Evolutionary conservation across 2,329 filamentous ascomycete genomes (phyloP), one percentile per base, ranked within the genome.

Genomic region (Daldinia sp.): DNA sequence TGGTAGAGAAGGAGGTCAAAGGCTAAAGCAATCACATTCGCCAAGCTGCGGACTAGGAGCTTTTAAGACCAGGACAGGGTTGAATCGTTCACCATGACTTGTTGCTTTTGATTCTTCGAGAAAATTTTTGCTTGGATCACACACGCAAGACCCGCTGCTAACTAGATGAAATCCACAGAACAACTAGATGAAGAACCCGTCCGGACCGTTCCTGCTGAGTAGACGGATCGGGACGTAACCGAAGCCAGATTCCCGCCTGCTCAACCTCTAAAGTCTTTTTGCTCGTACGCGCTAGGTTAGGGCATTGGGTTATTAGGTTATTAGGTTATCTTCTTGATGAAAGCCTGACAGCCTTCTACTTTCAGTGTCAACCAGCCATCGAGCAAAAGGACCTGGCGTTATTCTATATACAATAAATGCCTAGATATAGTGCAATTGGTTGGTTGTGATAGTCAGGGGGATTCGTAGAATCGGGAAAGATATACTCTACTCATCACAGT

Each of bases 151-250:
- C 29, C 48, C 43, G 3, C 39, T 37, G 34, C 51, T 35, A 11
- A 49, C 39, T 47, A 60, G n/a, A n/a, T n/a, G n/a, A n/a, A n/a
- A 35, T 50, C 35, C 15, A 37, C 15, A 61, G 15, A 21, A 4
- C 48, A 17, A n/a, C 37, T 45, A 48, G 45, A 50, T 49, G 64
- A 29, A 41, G 57, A 61, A 49, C 50, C 58, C 47, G 49, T n/a
- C 32, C 59, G 48, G 47, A 45, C 64, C 56, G 58, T 59, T 41
- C 60, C 34, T 43, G 51, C 32, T 52, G 27, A 53, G 45, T 32
- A 53, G 50, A 27, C 61, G 39, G 49, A 47, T 49, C 61, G 64
- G 61, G 54, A 59, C 55, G 58, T 41, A 60, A 58, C 64, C 61
- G 61, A 59, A 64, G 58, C 55, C 54, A 61, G 64, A 56, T 49